Base-by-base conservation (phyloP, 1,139 yeast species). In the Hemisphaericaspora xylofermentans region DNA sequence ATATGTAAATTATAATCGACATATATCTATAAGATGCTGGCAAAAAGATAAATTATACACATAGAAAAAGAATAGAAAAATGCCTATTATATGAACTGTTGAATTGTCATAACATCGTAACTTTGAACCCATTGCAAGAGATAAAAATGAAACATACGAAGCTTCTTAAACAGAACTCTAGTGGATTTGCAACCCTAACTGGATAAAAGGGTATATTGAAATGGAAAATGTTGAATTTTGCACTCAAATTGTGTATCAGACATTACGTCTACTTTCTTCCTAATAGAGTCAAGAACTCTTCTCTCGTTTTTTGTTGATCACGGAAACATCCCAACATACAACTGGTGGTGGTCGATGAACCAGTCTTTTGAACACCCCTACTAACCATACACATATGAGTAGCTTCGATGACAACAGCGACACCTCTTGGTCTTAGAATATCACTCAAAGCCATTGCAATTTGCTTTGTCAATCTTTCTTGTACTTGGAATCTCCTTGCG, bases 381-480 rank as follows among this genome's bases (percentile, higher is more conserved):
- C 95, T 88, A 25, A 91, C 98, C 99, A 93, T 93, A 64, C 99
- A 93, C 98, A 94, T 93, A 61, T 93, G 99, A 8, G 94, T 81
- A 21, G 98, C 98, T 64, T 93, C 98, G 58, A 93, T 89, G 18
- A 93, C 97, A 31, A 93, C 98, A 0, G 98, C 98, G 12, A 93
- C 98, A 42, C 98, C 98, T 54, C 93, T 77, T 14, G 99, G 98
- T 58, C 85, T 84, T 54, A 93, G 72, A 46, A 91, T 87, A 57
- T 89, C 97, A 63, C 85, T 82, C 39, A 93, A 66, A 0, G 98
- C 97, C 87, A 89, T 88, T 32, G 98, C 98, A 42, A 93, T 91
- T 63, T 93, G 98, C 62, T 93, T 93, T 13, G 98, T 93, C 49
- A 93, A 75, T 51, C 99, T 76, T 61, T 93, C 99, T 64, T 93